Base-by-base conservation (phyloP, 2,329 filamentous ascomycete genomes). In the Colletotrichum theobromicola region DNA sequence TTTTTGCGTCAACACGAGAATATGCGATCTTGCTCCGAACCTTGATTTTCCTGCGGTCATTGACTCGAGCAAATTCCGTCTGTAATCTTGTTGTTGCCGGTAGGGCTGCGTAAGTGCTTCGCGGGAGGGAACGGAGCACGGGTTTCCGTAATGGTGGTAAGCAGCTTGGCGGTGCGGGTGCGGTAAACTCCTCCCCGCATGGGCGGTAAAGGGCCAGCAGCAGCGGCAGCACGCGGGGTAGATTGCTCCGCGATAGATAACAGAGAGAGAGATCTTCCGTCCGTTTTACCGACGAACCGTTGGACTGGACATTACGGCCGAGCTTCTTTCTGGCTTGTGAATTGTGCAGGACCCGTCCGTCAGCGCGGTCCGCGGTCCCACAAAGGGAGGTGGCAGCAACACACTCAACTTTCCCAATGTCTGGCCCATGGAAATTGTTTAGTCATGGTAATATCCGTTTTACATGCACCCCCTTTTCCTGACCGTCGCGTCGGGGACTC, bases 381-480 rank as follows among this genome's bases (percentile, higher is more conserved):
- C 37, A 34, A 62, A 57, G 67, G 55, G 67, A 67, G 32, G 26
- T 50, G 67, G 72, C 60, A 70, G 67, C 53, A n/a, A n/a, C n/a
- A n/a, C n/a, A n/a, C 42, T n/a, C 42, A 46, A 13, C 42, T 50
- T 50, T n/a, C 42, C 42, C 21, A 50, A 50, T 50, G 42, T 50
- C 42, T 50, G 42, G 42, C 42, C n/a, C 42, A 30, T 50, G 42
- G 28, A 55, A n/a, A n/a, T 30, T 60, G 12, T 32, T 32, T 26
- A 55, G 46, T 42, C 63, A 66, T 53, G 30, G 28, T 35, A 21
- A 66, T 55, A 24, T 66, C 63, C 63, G 46, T 57, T 65, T 53
- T 34, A 53, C 63, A 35, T 32, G 28, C 55, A 68, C 55, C 15
- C 55, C 53, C 65, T 32, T 37, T 35, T 50, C n/a, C 42, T n/a